Evolutionary conservation across 495 filamentous ascomycete genomes (phyloP), one percentile per base, ranked within the genome.

Genomic region (Elaphomyces granulatus): DNA sequence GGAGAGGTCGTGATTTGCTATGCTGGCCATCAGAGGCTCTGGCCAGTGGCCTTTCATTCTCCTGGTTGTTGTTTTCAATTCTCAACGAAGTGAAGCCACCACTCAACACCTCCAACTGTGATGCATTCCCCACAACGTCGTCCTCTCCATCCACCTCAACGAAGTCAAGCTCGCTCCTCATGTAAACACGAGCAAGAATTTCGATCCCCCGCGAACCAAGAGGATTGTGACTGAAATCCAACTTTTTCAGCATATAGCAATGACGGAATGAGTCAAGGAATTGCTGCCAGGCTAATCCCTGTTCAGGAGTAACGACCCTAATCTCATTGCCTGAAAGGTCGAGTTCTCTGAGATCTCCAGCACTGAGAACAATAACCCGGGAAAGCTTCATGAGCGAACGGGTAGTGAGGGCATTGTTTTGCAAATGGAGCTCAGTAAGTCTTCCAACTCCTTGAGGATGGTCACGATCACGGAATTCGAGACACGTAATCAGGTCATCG

Each of bases 301-400:
- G 51, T n/a, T 53, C 50, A 16, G 46, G 33, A 10, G 46, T 60
- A 1, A 16, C 36, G 14, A 71, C 55, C 1, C 37, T 38, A 36
- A 73, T 65, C 0, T 51, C 19, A 41, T 73, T 73, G n/a, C 54
- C 38, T 1, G 67, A 63, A 4, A 73, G 44, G 32, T 68, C 60
- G n/a, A 73, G 44, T 31, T 66, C 62, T 34, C 59, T 59, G 7
- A 73, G 45, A 36, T 71, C 66, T 12, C 52, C 49, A n/a, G 49
- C 36, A 3, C 53, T 58, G 6, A 60, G 38, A 2, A 40, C 42
- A 31, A 73, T 54, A 21, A 71, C 49, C 20, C 53, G 48, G 1
- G 59, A 54, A 6, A 73, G 54, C 31, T 52, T 46, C 18, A 46
- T 40, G 19, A 73, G 53, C 8, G 57, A 56, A 1, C 42, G 34